Conservation (phyloP, 352 stramenopile species). For the Pythium dissotocum region DNA sequence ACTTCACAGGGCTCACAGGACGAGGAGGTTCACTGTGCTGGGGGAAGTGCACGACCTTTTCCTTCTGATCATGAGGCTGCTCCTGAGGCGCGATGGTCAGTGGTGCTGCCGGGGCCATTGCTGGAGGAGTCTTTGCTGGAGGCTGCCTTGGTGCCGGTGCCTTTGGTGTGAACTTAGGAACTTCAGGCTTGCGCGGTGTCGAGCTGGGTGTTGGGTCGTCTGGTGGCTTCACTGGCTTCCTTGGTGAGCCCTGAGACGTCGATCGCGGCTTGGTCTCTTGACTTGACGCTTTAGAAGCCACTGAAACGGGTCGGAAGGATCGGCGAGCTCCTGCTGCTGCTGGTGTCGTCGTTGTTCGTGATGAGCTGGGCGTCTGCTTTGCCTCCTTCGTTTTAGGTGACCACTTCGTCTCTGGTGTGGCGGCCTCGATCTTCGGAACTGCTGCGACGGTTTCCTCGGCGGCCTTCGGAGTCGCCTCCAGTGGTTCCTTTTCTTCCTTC, state of each 20-base stretch:
- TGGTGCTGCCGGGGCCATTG: neutral
- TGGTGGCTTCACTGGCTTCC: neutral
- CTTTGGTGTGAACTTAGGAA: slow-evolving; percentile 14
- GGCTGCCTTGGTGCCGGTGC: slow-evolving; percentile 11
- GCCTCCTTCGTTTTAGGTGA: neutral
- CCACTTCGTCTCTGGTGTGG: neutral
- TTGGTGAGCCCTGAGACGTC: neutral
- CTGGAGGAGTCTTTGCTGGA: neutral
- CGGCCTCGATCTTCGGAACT: neutral
- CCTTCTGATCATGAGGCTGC: neutral
- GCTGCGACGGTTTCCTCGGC: neutral
- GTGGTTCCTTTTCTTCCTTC: neutral
- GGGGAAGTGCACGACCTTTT: too few relatives aligned
- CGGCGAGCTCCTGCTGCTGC: neutral
- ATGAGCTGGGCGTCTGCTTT: neutral
- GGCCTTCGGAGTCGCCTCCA: neutral
- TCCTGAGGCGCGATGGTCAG: neutral
- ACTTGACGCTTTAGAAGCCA: neutral
- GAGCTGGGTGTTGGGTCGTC: neutral
- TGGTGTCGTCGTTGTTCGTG: neutral
- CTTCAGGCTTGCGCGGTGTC: slow-evolving; percentile 4
- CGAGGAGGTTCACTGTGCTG: neutral
- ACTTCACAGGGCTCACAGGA: neutral
- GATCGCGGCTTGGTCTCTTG: neutral
- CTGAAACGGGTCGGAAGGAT: neutral